A percentile compares a stretch with the other conserved stretches of the same genome.
These are phyloP conservation scores for Tricholoma hemisulphureum DNA, from an alignment of 768 basidiomycete species.

Conservation along the genomic window DNA sequence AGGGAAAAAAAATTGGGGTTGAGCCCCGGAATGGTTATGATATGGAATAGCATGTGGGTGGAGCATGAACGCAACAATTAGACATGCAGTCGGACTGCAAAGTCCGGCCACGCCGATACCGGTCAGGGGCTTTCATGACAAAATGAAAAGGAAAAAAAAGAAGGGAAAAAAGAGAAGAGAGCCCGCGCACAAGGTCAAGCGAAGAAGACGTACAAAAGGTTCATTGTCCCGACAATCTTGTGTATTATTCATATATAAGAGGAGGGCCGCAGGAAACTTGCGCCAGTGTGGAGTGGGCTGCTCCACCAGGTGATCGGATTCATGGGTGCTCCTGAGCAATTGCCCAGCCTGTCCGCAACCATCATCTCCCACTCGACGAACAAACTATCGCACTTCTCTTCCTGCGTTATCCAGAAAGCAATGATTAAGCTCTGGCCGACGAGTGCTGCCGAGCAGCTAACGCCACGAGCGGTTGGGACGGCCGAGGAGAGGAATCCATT, in stretches of 20 bases:
- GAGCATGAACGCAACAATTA: not conserved
- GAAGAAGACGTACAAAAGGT: not conserved
- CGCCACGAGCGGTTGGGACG: conserved; percentile 53
- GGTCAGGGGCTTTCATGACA: not conserved
- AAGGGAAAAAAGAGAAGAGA: not conserved
- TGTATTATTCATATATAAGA: not conserved
- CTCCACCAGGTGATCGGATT: conserved; percentile 7
- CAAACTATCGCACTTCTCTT: conserved; percentile 20
- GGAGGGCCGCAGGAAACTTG: not conserved
- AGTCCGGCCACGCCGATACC: not conserved
- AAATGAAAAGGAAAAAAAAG: not conserved
- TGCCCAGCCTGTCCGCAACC: conserved; percentile 5
- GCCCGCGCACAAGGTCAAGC: not conserved
- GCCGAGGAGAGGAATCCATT: conserved; percentile 57
- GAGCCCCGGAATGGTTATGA: not conserved
- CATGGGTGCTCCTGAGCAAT: not conserved
- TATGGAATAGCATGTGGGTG: not conserved
- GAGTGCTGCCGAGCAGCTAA: conserved; percentile 52
- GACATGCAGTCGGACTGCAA: not conserved
- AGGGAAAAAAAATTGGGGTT: conserved; percentile 1
- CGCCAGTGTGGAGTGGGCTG: not conserved
- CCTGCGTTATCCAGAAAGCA: conserved; percentile 24
- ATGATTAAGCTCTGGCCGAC: conserved; percentile 75
- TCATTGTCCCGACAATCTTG: not conserved
- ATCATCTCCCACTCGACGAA: conserved; percentile 11